These are phyloP conservation scores for Bocquillonia castaneifolia DNA, from an alignment of 441 rosid genomes.

Conservation along the genomic window DNA sequence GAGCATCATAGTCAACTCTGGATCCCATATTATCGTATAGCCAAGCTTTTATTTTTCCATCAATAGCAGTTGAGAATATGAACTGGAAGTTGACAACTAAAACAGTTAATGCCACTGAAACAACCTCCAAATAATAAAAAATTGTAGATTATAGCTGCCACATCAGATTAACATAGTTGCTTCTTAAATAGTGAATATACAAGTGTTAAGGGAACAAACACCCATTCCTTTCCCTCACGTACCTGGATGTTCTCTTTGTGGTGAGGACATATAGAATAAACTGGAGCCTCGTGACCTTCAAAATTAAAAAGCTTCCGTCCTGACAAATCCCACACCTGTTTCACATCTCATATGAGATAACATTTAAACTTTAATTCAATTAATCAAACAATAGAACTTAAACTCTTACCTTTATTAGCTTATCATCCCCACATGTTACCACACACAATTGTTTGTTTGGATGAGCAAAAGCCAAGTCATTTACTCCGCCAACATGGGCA, in stretches of 20 bases:
- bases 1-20: slow-evolving; percentile 82
- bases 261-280: slow-evolving; percentile 81
- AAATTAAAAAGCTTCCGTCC: slow-evolving; percentile 62
- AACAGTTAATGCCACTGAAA: slow-evolving; percentile 20
- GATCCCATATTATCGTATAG: slow-evolving; percentile 78
- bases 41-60: slow-evolving; percentile 96
- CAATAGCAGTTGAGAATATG: slow-evolving; percentile 73
- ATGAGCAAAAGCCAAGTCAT: slow-evolving; percentile 86
- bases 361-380: slow-evolving; percentile 5
- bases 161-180: neutral
- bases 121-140: neutral
- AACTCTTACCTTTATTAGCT: slow-evolving; percentile 61
- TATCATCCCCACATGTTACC: slow-evolving; percentile 93
- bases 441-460: slow-evolving; percentile 76
- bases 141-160: neutral
- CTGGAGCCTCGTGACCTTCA: slow-evolving; percentile 82
- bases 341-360: slow-evolving; percentile 30
- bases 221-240: slow-evolving; percentile 12
- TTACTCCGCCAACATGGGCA: slow-evolving; percentile 81
- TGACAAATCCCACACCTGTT: slow-evolving; percentile 74
- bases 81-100: slow-evolving; percentile 45
- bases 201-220: slow-evolving; percentile 2
- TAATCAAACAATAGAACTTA: slow-evolving; percentile 10
- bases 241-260: slow-evolving; percentile 86
- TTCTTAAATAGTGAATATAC: slow-evolving; percentile 7